Evolutionary conservation across 1,284 basidiomycete species (phyloP).

Genomic region (Grifola frondosa): DNA sequence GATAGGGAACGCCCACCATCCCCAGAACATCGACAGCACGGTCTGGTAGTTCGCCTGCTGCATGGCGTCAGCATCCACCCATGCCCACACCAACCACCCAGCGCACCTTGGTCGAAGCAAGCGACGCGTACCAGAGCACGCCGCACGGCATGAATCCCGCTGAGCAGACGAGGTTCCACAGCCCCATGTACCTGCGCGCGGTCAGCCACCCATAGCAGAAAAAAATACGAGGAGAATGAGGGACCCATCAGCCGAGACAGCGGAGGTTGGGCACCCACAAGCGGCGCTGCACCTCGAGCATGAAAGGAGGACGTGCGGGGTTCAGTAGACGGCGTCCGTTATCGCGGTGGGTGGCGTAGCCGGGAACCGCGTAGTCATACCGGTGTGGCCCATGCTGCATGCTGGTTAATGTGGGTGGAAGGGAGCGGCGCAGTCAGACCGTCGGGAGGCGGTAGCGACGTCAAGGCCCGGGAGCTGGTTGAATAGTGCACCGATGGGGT

Average conservation of each 20-base stretch:
- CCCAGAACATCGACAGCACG: constrained; percentile 57
- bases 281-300: constrained; percentile 51
- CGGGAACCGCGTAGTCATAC: constrained; percentile 34
- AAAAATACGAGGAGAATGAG: constrained; percentile 1
- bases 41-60: constrained; percentile 43
- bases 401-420: not conserved
- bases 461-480: too few relatives aligned
- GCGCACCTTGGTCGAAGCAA: constrained; percentile 16
- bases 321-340: constrained; percentile 45
- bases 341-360: constrained; percentile 24
- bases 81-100: not conserved
- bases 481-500: constrained; percentile 16
- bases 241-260: constrained; percentile 49
- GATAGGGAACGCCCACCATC: constrained; percentile 58
- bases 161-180: constrained; percentile 59
- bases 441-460: too few relatives aligned
- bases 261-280: constrained; percentile 45
- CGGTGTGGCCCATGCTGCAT: constrained; percentile 44
- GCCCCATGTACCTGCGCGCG: constrained; percentile 26
- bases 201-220: too few relatives aligned
- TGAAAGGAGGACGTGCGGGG: constrained; percentile 54
- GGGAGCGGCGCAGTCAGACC: not conserved
- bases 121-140: constrained; percentile 45
- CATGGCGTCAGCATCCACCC: not conserved
- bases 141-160: constrained; percentile 56